Evolutionary conservation across 768 basidiomycete genomes (phyloP).

Genomic region (Polyporus arcularius): DNA sequence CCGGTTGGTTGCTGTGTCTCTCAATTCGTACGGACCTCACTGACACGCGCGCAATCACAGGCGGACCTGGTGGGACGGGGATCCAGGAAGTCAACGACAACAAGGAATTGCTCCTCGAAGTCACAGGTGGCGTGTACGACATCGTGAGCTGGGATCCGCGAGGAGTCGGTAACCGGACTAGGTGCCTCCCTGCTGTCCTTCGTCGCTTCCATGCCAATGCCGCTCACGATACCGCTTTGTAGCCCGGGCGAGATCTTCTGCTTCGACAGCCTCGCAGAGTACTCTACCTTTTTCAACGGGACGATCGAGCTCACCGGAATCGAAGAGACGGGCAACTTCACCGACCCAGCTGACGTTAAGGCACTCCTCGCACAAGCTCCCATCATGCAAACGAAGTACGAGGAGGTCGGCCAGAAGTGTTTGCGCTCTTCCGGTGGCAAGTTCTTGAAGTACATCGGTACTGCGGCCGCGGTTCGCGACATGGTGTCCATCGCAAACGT

Average conservation of each 20-base stretch:
- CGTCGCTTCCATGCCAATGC: not conserved
- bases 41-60: not conserved
- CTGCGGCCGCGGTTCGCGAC: conserved; percentile 7
- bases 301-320: not conserved
- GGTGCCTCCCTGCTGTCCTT: not conserved
- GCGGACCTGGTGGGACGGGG: not conserved
- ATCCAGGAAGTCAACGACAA: not conserved
- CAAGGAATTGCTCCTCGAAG: not conserved
- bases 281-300: not conserved
- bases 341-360: conserved; percentile 1
- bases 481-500: conserved; percentile 8
- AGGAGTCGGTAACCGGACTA: not conserved
- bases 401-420: conserved; percentile 4
- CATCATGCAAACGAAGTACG: not conserved
- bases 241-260: conserved; percentile 10
- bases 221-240: not conserved
- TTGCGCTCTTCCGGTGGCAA: not conserved
- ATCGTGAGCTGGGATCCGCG: conserved; percentile 6
- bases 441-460: conserved; percentile 4
- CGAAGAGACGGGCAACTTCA: not conserved
- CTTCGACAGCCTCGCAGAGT: conserved; percentile 1
- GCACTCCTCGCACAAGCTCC: not conserved
- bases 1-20: not conserved
- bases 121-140: conserved; percentile 1
- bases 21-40: not conserved